phyloP scores from a whole-genome alignment of 1,139 yeast genomes.

The Debaryomycetaceae sp. region DNA sequence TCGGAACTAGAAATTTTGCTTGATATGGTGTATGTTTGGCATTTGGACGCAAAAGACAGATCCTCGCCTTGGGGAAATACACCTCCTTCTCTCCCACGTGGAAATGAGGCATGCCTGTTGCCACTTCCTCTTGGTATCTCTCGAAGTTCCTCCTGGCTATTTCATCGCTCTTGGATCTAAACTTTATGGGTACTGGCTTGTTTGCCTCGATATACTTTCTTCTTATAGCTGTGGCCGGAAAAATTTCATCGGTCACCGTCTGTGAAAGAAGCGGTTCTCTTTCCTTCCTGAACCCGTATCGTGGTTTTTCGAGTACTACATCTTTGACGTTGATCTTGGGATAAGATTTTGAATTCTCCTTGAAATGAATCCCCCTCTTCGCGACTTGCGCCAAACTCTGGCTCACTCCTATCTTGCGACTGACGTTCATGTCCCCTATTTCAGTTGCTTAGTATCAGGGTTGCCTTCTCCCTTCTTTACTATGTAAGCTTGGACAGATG shows the following conservation, averaged over 20 bases:
- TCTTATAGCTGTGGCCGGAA: conserved; percentile 38
- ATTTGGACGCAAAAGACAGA: conserved; percentile 77
- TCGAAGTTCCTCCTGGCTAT: conserved; percentile 40
- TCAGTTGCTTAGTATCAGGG: not conserved
- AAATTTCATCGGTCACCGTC: conserved; percentile 36
- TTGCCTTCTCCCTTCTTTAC: not conserved
- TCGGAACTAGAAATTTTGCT: conserved; percentile 90
- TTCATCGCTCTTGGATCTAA: conserved; percentile 29
- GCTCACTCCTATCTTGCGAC: conserved; percentile 6
- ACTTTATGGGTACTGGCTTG: conserved; percentile 44
- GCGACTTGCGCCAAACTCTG: conserved; percentile 9
- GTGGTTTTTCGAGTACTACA: conserved; percentile 36
- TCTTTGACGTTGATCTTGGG: conserved; percentile 41
- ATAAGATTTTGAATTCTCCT: conserved; percentile 28
- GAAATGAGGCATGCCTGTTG: conserved; percentile 73
- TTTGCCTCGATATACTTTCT: conserved; percentile 34
- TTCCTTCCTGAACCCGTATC: conserved; percentile 37
- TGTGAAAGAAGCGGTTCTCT: conserved; percentile 42
- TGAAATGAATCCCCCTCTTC: conserved; percentile 30
- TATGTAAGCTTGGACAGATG: conserved; percentile 1
- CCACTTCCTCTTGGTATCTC: conserved; percentile 53
- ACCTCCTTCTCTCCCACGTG: conserved; percentile 67
- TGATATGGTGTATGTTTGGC: conserved; percentile 95
- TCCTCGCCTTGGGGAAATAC: conserved; percentile 80
- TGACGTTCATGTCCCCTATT: not conserved